Evolutionary conservation across 2,329 filamentous ascomycete species (phyloP).

Genomic region (Monosporascus sp.): DNA sequence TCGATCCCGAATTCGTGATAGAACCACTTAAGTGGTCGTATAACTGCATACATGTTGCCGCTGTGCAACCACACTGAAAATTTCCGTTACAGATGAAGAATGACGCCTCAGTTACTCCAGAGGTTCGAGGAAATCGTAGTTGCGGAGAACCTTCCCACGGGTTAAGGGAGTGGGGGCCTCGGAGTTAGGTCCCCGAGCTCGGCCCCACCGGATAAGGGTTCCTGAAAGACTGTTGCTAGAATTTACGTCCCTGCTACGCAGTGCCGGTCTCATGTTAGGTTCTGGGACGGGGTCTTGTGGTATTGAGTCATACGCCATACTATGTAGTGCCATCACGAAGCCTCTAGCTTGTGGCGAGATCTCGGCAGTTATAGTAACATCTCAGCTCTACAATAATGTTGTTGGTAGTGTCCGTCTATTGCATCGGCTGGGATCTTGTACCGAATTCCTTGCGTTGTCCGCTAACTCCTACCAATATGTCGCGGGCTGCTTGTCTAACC

Average conservation of each 20-base stretch:
- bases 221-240: no score
- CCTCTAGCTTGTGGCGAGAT: no score
- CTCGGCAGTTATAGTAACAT: no score
- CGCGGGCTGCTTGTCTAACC: no score
- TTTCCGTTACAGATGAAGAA: background rate
- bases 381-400: no score
- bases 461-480: background rate
- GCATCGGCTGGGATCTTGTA: no score
- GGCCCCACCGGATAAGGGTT: background rate
- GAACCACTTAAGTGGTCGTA: constrained; percentile 23
- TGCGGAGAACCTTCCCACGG: background rate
- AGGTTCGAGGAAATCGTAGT: background rate
- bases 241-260: no score
- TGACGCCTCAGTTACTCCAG: background rate
- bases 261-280: no score
- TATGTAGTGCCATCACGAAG: no score
- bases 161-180: background rate
- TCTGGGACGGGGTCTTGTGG: no score
- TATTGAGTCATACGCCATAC: no score
- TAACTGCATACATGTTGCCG: constrained; percentile 16
- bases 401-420: no score
- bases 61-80: background rate
- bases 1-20: constrained; percentile 45
- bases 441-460: background rate
- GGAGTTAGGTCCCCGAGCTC: background rate